Conservation (phyloP, 306 rosid species). For the Gillenia trifoliata region DNA sequence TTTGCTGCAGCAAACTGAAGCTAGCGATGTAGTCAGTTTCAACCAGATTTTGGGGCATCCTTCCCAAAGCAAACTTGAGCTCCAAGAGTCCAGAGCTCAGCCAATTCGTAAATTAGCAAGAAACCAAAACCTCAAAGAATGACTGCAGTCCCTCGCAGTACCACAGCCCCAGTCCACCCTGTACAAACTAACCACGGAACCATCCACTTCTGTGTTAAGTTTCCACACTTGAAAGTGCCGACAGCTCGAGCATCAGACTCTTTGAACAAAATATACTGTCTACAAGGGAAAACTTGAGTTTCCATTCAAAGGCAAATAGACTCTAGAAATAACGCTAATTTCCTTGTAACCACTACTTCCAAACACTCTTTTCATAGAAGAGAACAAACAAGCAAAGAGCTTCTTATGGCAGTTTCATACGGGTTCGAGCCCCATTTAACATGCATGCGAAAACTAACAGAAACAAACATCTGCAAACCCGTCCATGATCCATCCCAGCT, state of each 20-base stretch:
- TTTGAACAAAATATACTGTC: background rate
- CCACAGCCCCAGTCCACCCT: background rate
- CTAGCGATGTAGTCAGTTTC: background rate
- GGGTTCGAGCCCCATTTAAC: background rate
- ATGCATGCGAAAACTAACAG: background rate
- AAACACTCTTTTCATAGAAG: background rate
- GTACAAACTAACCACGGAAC: background rate
- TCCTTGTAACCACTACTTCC: background rate
- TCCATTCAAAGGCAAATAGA: background rate
- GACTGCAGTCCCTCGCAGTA: background rate
- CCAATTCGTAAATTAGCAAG: background rate
- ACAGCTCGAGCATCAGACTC: background rate
- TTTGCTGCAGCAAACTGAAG: background rate
- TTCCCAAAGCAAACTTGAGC: background rate
- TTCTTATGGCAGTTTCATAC: background rate
- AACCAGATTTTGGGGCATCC: background rate
- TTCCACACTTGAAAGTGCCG: background rate
- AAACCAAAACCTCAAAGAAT: background rate
- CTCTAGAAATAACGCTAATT: background rate
- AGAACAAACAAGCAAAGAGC: background rate
- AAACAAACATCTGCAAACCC: background rate
- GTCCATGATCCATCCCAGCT: background rate
- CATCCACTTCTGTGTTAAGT: background rate
- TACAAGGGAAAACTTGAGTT: background rate
- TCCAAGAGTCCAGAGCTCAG: background rate